Evolutionary conservation across 192 early-diverging fungal genomes (phyloP).

Genomic region (Gonapodya prolifera): DNA sequence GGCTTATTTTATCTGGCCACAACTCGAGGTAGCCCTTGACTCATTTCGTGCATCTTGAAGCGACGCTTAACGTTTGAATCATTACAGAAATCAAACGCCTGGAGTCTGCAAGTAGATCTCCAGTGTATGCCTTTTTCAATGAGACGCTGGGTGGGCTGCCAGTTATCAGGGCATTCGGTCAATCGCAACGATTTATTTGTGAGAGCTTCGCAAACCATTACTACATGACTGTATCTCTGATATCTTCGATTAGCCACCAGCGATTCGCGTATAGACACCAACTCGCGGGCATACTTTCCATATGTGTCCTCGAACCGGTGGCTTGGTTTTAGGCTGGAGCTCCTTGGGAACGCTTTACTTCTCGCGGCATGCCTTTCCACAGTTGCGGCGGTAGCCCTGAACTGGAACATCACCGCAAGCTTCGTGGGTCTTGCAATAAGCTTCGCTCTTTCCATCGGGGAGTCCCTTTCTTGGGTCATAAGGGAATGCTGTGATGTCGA

Average conservation of each 20-base stretch:
- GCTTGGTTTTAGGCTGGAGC: slow-evolving; percentile 61
- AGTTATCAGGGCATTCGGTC: slow-evolving; percentile 8
- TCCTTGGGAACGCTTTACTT: slow-evolving; percentile 62
- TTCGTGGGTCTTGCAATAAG: slow-evolving; percentile 58
- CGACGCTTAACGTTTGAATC: not conserved
- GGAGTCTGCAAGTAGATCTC: not conserved
- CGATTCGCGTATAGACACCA: slow-evolving; percentile 56
- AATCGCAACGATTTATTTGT: not conserved
- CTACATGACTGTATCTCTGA: not conserved
- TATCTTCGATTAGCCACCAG: slow-evolving; percentile 33
- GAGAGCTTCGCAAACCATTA: not conserved
- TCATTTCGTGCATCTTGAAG: not conserved
- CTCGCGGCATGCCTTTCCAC: slow-evolving; percentile 65
- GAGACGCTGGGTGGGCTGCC: slow-evolving; percentile 12
- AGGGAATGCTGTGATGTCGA: slow-evolving; percentile 79
- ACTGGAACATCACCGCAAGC: slow-evolving; percentile 27
- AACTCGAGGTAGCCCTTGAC: not conserved
- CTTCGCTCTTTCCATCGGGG: slow-evolving; percentile 60
- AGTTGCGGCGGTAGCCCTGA: slow-evolving; percentile 44
- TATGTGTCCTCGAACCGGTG: slow-evolving; percentile 47
- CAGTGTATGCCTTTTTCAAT: not conserved
- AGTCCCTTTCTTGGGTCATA: slow-evolving; percentile 78
- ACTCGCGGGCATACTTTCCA: slow-evolving; percentile 67
- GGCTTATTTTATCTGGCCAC: not conserved
- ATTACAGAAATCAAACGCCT: not conserved